Base-by-base conservation (phyloP, 495 filamentous ascomycete species). In the Friedmanniomyces endolithicus region DNA sequence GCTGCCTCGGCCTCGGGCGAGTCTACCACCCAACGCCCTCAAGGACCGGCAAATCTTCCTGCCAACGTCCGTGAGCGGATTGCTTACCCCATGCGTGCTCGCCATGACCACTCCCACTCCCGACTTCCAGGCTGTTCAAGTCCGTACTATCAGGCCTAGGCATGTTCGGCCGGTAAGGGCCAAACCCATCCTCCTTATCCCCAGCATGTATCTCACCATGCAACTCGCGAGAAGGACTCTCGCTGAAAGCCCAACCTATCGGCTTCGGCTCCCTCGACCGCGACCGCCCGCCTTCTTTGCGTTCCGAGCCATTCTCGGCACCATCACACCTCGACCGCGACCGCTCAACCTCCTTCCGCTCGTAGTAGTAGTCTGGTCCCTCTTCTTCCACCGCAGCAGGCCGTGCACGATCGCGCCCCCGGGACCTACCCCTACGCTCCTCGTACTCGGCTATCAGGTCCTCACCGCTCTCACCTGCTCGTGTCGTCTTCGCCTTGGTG, bases 401-500 rank as follows among this genome's bases (percentile, higher is more conserved):
- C 44, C 48, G 2, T 19, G 14, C 19, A 24, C 39, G 12, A 23
- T 27, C 20, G 19, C 34, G 31, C 9, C 27, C 23, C 20, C 39
- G 55, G 39, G 58, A 24, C 40, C 59, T 61, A 57, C 59, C 59
- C 52, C 59, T 54, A 29, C 50, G 58, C 58, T 60, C 53, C 53
- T 60, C 55, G 33, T 37, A 49, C 50, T 57, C 59, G 2, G 41
- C 48, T 31, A 59, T 54, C 22, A 54, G 34, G 23, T 57, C 59
- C 39, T 54, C 53, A 1, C 22, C 49, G 19, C 41, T 52, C 50
- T 58, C 56, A 3, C 49, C 14, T 9, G 4, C 48, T 33, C 22
- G 24, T 23, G 6, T n/a, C 24, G 53, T n/a, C 22, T 50, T 47
- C 34, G 20, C 23, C 23, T 34, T 43, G 45, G 27, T 57, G 19